Percentiles rank a stretch among this genome's conserved stretches.
phyloP scores from a whole-genome alignment of 345 rosid species.

The Murraya koenigii region DNA sequence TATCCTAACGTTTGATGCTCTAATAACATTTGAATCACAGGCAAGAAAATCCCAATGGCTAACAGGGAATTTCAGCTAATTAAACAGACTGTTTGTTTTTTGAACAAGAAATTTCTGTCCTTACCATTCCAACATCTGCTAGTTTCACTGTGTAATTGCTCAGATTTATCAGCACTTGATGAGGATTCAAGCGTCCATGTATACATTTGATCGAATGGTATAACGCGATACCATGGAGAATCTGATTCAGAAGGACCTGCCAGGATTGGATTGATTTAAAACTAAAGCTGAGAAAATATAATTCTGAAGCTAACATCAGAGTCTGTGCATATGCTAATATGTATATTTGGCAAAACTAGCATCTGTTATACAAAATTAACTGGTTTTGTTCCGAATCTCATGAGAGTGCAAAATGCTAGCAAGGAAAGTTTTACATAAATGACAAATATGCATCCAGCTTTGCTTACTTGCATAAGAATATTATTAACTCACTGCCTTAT shows the following conservation, averaged over 20 bases:
- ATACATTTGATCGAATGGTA: not conserved
- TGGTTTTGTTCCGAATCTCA: too few species aligned
- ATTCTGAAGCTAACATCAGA: not conserved
- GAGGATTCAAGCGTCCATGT: not conserved
- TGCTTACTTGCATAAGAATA: too few species aligned
- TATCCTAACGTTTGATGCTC: not conserved
- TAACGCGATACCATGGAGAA: not conserved
- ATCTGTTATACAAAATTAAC: too few species aligned
- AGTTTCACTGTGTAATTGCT: not conserved
- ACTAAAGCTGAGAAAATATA: not conserved
- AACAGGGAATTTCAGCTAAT: not conserved
- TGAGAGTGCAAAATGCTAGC: too few species aligned
- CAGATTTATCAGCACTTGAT: not conserved
- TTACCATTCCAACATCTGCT: not conserved
- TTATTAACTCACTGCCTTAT: too few species aligned
- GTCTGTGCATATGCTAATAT: not conserved
- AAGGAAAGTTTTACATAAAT: too few species aligned
- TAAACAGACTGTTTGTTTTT: not conserved
- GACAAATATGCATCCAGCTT: too few species aligned
- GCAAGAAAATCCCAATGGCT: not conserved
- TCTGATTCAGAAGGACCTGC: slow-evolving; percentile 3
- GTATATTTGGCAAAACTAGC: too few species aligned
- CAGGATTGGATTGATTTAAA: not conserved
- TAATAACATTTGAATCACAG: not conserved
- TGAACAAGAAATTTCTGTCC: not conserved